phyloP scores from a whole-genome alignment of 306 rosid genomes.

The Ammopiptanthus mongolicus region DNA sequence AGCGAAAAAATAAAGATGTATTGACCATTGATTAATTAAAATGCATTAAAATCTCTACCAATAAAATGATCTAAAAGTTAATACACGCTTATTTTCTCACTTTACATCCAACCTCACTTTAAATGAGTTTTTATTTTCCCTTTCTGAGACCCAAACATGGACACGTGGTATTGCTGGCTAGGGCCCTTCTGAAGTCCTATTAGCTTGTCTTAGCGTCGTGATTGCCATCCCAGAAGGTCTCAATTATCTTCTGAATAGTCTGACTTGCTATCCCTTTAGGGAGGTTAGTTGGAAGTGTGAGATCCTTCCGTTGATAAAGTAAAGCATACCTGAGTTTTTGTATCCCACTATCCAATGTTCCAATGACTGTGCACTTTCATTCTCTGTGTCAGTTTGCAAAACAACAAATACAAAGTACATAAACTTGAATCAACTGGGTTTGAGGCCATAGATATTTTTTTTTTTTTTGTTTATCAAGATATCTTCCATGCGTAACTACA shows the following conservation, averaged over 20 bases:
- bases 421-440: not conserved
- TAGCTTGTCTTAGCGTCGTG: slow-evolving; percentile 16
- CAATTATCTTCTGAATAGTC: slow-evolving; percentile 25
- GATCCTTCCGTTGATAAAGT: not conserved
- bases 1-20: too few relatives aligned
- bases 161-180: slow-evolving; percentile 21
- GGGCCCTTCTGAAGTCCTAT: slow-evolving; percentile 22
- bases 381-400: not conserved
- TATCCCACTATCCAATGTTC: slow-evolving; percentile 6
- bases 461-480: too few relatives aligned
- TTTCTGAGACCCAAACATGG: not conserved
- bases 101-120: too few relatives aligned
- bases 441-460: too few relatives aligned
- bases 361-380: not conserved
- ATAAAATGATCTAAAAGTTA: too few relatives aligned
- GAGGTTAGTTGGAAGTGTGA: slow-evolving; percentile 13
- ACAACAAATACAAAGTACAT: slow-evolving; percentile 19
- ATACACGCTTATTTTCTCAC: too few relatives aligned
- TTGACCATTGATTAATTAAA: too few relatives aligned
- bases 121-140: too few relatives aligned
- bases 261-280: not conserved
- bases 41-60: too few relatives aligned
- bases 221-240: slow-evolving; percentile 36
- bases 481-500: too few relatives aligned
- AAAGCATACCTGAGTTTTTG: not conserved